Base-by-base conservation (phyloP, 2,329 filamentous ascomycete species). In the Aureobasidium leucospermi region DNA sequence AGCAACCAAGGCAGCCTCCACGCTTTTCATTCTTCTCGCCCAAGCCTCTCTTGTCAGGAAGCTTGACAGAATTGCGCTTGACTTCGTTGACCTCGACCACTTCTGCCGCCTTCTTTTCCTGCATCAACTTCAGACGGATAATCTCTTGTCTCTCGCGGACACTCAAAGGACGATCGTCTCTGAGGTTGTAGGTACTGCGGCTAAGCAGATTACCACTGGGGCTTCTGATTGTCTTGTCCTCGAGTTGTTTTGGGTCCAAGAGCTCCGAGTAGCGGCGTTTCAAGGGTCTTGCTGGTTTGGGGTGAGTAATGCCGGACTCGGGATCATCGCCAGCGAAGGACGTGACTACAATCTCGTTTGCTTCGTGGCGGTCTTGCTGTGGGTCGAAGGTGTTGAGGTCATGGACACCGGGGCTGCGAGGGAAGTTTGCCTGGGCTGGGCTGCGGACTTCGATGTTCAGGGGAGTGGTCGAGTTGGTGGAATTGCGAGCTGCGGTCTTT, bases 121-220 rank as follows among this genome's bases (percentile, higher is more conserved):
- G 16, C 31, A 23, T 10, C 9, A 53, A 19, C 11, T 46, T 39
- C 41, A 53, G 60, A 9, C 52, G 46, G 28, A 75, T 73, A 13
- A 62, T 64, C 61, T 70, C 65, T 63, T 73, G 71, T 16, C 73
- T 66, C 65, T 75, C 73, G 31, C 69, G 63, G 45, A 75, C 66
- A 38, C 69, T 69, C 32, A 66, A 51, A 2, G 71, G 71, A 5
- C 73, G 68, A 60, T 68, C 66, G 3, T 63, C 62, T 32, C 67
- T 67, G 8, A 46, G 60, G 9, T 65, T 60, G 53, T 65, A 69
- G 34, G 68, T 57, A 39, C 65, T 64, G 9, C 62, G 60, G 11
- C 59, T 61, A 3, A 72, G 65, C 0, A 70, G 38, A 34, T 70
- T 65, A 16, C 70, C 71, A 49, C 67, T 70, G 4, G 68, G 71